These are phyloP conservation scores for Xeromyces bisporus DNA, from an alignment of 495 filamentous ascomycete species.

Conservation along the genomic window DNA sequence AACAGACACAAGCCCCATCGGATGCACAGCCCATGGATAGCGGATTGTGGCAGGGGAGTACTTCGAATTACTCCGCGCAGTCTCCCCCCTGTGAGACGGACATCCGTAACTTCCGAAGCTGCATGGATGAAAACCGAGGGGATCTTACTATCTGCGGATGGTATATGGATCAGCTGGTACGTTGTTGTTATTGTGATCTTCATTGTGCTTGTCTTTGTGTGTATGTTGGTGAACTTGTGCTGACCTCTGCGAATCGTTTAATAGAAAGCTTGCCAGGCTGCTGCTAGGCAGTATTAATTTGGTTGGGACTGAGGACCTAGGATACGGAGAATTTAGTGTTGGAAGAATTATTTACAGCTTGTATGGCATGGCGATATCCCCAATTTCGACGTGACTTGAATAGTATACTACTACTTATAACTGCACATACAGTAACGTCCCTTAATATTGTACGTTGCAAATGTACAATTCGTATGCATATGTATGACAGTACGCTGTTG, in stretches of 20 bases:
- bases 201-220: too few relatives aligned
- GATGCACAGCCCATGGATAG: slow-evolving; percentile 28
- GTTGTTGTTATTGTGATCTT: too few relatives aligned
- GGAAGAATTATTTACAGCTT: too few relatives aligned
- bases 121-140: slow-evolving; percentile 85
- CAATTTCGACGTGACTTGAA: too few relatives aligned
- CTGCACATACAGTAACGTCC: too few relatives aligned
- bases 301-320: too few relatives aligned
- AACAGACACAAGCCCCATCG: slow-evolving; percentile 28
- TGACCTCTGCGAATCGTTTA: slow-evolving; percentile 19
- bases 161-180: slow-evolving; percentile 88
- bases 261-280: slow-evolving; percentile 83
- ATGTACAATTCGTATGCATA: too few relatives aligned
- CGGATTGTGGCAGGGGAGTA: slow-evolving; percentile 36
- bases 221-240: slow-evolving; percentile 1
- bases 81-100: slow-evolving; percentile 54
- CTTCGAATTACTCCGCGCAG: slow-evolving; percentile 29
- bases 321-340: too few relatives aligned
- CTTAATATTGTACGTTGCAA: too few relatives aligned
- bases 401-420: too few relatives aligned
- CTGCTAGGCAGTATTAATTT: slow-evolving; percentile 67
- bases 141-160: slow-evolving; percentile 92
- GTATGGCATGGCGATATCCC: too few relatives aligned
- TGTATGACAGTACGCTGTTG: too few relatives aligned
- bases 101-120: slow-evolving; percentile 74